Evolutionary conservation across 768 basidiomycete genomes (phyloP), one percentile per base, ranked within the genome.

Genomic region (Psilocybe azurescens): DNA sequence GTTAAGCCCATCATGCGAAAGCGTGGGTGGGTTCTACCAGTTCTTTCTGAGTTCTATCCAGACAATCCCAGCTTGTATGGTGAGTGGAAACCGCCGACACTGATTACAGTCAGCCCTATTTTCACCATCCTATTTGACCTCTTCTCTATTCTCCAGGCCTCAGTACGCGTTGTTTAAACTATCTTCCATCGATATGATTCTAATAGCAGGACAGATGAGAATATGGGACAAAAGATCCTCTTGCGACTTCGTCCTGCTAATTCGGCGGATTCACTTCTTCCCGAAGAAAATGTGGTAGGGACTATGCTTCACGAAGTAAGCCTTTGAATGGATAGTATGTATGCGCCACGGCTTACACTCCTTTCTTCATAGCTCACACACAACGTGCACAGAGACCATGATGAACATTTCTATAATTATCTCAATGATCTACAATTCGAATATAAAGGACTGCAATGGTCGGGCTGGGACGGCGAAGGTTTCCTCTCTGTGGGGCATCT

Each of bases 1-100:
- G 94, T 97, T 52, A 96, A 95, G 73, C 96, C 96, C 6, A 94
- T 98, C 65, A 97, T 97, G 95, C 81, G 88, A 59, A 93, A 89
- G 66, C 89, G 90, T 67, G 76, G 77, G 3, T 98, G 95, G 95
- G 80, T 83, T 28, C 78, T 94, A 28, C 90, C 91, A 28, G 81
- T 86, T 1, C 84, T 94, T 16, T 78, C 87, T 18, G 93, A 97
- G 74, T 95, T 96, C 81, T 94, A 91, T 67, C 94, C 94, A 4
- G 85, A 87, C 7, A 85, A 84, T 55, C 83, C 87, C 0, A 86
- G 81, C 69, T 77, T 97, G n/a, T 76, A 94, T 33, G 94, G 94
- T 90, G 65, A 65, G 89, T 70, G 53, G 50, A 1, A 44, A 36
- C 2, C 6, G 33, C 6, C 11, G 33, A 53, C n/a, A 33, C 16